Evolutionary conservation across 805 yeast species (phyloP).

Genomic region (Ogataea pignaliae): DNA sequence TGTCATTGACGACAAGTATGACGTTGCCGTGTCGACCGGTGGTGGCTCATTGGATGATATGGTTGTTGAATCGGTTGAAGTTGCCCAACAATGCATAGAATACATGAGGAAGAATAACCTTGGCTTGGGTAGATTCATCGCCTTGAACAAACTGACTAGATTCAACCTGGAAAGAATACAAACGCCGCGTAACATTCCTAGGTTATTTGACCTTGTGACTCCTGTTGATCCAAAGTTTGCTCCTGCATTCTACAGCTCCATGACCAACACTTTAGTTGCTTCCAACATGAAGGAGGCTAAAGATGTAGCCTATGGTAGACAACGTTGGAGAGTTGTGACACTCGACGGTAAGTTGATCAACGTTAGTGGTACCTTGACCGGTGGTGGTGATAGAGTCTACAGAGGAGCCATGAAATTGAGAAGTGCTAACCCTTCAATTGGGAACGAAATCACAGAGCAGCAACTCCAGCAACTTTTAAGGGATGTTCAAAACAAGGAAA

Average conservation of each 20-base stretch:
- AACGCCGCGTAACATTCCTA: conserved; percentile 73
- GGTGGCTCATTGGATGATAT: conserved; percentile 87
- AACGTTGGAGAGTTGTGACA: conserved; percentile 85
- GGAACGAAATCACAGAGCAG: conserved; percentile 43
- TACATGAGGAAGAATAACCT: conserved; percentile 74
- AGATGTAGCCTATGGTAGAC: conserved; percentile 74
- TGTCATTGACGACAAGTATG: conserved; percentile 81
- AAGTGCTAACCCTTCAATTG: conserved; percentile 29
- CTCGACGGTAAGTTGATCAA: conserved; percentile 89
- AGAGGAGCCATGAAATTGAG: conserved; percentile 73
- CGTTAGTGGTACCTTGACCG: conserved; percentile 91
- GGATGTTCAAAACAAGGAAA: conserved; percentile 51
- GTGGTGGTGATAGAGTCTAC: conserved; percentile 77
- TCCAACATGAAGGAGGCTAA: conserved; percentile 74
- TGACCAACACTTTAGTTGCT: conserved; percentile 87
- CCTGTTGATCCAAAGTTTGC: conserved; percentile 64
- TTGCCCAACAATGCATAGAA: conserved; percentile 63
- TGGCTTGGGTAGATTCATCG: conserved; percentile 87
- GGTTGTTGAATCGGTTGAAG: conserved; percentile 77
- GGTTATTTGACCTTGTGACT: conserved; percentile 78
- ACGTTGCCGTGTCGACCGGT: conserved; percentile 92
- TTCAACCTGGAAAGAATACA: conserved; percentile 53
- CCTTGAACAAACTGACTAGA: conserved; percentile 66
- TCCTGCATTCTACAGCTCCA: conserved; percentile 85
- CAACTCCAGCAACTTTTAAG: conserved; percentile 51